Percentiles rank a stretch among this genome's conserved stretches.
Conservation (phyloP, 495 filamentous ascomycete genomes). For the Talaromyces trachyspermus region DNA sequence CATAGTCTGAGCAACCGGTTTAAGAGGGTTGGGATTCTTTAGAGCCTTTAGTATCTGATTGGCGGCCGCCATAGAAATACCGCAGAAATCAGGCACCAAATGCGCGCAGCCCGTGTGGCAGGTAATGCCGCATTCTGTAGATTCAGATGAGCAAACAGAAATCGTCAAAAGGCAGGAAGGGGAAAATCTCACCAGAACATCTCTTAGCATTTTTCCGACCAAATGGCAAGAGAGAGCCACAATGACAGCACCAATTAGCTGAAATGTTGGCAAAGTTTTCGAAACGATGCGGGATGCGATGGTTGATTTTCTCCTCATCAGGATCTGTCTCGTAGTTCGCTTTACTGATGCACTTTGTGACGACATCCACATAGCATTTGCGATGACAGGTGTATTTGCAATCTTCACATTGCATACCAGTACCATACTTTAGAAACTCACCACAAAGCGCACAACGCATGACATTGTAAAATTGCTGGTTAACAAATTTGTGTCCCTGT, state of each 20-base stretch:
- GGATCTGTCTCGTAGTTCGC: conserved; percentile 97
- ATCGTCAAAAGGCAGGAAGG: neutral
- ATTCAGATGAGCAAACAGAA: neutral
- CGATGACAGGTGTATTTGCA: conserved; percentile 99
- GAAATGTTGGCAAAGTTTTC: conserved; percentile 90
- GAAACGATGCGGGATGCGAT: conserved; percentile 97
- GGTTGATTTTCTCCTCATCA: conserved; percentile 98
- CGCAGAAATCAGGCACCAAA: conserved; percentile 97
- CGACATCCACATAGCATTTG: conserved; percentile 94
- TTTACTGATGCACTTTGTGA: conserved; percentile 99
- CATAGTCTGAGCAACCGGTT: too few relatives aligned
- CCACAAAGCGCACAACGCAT: conserved; percentile 99
- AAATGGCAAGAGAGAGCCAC: conserved; percentile 94
- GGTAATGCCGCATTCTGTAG: conserved; percentile 83
- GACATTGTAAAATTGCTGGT: conserved; percentile 99
- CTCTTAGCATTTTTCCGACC: conserved; percentile 90
- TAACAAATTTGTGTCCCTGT: conserved; percentile 97
- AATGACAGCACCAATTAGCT: conserved; percentile 99
- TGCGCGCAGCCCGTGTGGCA: conserved; percentile 88
- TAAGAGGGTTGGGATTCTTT: conserved; percentile 40
- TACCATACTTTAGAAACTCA: conserved; percentile 96
- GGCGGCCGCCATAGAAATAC: conserved; percentile 96
- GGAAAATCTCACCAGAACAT: conserved; percentile 63
- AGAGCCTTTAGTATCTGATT: conserved; percentile 72
- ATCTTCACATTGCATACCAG: conserved; percentile 98